Evolutionary conservation across 805 yeast genomes (phyloP).

Genomic region (Starmerella etchellsii): DNA sequence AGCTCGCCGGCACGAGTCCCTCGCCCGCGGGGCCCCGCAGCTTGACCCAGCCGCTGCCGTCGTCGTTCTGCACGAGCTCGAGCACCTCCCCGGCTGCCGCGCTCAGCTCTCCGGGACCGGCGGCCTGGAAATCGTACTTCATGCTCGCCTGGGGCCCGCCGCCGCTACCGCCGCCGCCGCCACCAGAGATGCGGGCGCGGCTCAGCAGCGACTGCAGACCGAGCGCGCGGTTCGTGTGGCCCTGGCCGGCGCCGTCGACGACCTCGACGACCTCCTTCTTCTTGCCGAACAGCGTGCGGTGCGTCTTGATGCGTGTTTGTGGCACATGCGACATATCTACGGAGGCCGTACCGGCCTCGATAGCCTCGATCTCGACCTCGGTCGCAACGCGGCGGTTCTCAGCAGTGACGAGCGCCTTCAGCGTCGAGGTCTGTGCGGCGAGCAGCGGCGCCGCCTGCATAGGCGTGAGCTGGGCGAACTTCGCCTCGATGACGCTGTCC

Average conservation of each 20-base stretch:
- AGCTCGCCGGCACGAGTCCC: slow-evolving; percentile 81
- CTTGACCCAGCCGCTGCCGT: slow-evolving; percentile 88
- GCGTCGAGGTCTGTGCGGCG: slow-evolving; percentile 36
- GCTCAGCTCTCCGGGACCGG: slow-evolving; percentile 64
- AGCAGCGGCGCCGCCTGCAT: slow-evolving; percentile 29
- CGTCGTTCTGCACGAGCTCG: slow-evolving; percentile 51
- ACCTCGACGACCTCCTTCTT: slow-evolving; percentile 25
- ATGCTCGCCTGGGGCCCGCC: slow-evolving; percentile 15
- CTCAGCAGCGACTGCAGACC: slow-evolving; percentile 22
- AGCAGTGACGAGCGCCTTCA: slow-evolving; percentile 53
- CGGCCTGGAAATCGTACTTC: slow-evolving; percentile 49
- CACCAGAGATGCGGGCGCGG: slow-evolving; percentile 13
- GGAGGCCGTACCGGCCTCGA: slow-evolving; percentile 72
- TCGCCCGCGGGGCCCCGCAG: slow-evolving; percentile 39
- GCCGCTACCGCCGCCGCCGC: slow-evolving; percentile 16
- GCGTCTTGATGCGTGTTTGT: slow-evolving; percentile 35
- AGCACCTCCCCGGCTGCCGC: slow-evolving; percentile 50
- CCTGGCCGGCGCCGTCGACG: slow-evolving; percentile 6
- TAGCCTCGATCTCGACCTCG: slow-evolving; percentile 83
- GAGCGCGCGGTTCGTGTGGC: slow-evolving; percentile 12
- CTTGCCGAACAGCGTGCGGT: slow-evolving; percentile 42
- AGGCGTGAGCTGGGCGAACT: slow-evolving; percentile 25
- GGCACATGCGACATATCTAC: slow-evolving; percentile 30
- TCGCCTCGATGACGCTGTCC: slow-evolving; percentile 14
- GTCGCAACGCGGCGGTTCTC: slow-evolving; percentile 62